These are phyloP conservation scores for Backusella psychrophila DNA, from an alignment of 192 early-diverging fungal genomes.

Conservation along the genomic window DNA sequence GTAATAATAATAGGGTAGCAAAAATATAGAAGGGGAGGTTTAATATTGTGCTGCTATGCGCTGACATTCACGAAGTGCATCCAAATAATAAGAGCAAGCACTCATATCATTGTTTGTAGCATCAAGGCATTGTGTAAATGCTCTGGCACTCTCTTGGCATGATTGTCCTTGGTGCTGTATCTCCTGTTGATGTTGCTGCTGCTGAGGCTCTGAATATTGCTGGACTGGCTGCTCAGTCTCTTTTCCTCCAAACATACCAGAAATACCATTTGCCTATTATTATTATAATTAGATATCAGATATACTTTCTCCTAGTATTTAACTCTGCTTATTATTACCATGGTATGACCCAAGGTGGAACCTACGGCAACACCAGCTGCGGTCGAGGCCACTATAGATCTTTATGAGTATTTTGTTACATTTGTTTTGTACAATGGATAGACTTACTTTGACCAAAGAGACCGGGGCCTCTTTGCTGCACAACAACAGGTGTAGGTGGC, in stretches of 20 bases:
- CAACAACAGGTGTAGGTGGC: constrained; percentile 46
- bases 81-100: constrained; percentile 87
- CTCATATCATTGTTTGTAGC: constrained; percentile 73
- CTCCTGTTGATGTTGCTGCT: constrained; percentile 22
- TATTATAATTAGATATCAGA: neutral
- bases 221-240: constrained; percentile 28
- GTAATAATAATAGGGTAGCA: neutral
- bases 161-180: constrained; percentile 29
- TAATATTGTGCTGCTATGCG: constrained; percentile 45
- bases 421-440: neutral
- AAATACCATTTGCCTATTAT: constrained; percentile 14
- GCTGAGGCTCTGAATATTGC: constrained; percentile 25
- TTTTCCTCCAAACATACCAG: constrained; percentile 24
- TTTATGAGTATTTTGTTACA: neutral
- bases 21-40: neutral
- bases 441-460: constrained; percentile 68
- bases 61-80: constrained; percentile 90
- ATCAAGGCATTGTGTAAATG: constrained; percentile 86
- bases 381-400: constrained; percentile 69
- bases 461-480: constrained; percentile 58
- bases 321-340: constrained; percentile 29
- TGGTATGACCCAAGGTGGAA: constrained; percentile 68
- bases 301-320: too few relatives aligned
- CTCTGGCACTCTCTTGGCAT: constrained; percentile 73
- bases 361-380: constrained; percentile 93